Evolutionary conservation across 768 basidiomycete genomes (phyloP).

Genomic region (Arthromyces matolae): DNA sequence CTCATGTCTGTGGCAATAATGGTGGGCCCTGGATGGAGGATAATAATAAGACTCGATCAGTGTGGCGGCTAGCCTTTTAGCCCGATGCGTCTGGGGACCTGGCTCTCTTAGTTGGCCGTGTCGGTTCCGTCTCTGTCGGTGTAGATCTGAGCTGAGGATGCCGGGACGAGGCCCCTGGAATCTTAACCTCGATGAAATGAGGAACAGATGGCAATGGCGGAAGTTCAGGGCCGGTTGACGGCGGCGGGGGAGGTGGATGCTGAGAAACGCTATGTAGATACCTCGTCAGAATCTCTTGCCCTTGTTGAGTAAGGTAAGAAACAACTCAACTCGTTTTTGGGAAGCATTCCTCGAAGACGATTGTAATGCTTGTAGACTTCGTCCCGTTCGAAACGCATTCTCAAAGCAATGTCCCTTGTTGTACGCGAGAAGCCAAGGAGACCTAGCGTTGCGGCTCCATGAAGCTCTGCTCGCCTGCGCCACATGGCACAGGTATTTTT

Average conservation of each 20-base stretch:
- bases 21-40: too few relatives aligned
- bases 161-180: conserved; percentile 3
- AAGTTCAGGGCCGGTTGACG: conserved; percentile 3
- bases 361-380: conserved; percentile 33
- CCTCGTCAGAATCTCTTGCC: too few relatives aligned
- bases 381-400: conserved; percentile 36
- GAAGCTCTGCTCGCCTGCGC: conserved; percentile 47
- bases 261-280: not conserved
- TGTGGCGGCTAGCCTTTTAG: not conserved
- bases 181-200: not conserved
- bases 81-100: not conserved
- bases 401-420: conserved; percentile 37
- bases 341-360: conserved; percentile 8
- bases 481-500: conserved; percentile 40
- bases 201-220: conserved; percentile 7
- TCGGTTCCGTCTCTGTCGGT: not conserved
- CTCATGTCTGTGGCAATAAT: too few relatives aligned
- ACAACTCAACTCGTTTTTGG: conserved; percentile 12
- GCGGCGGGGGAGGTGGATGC: conserved; percentile 1
- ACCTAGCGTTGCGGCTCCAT: conserved; percentile 44
- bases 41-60: too few relatives aligned
- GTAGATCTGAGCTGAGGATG: not conserved
- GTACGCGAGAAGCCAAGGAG: conserved; percentile 41
- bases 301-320: too few relatives aligned
- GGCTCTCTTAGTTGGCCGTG: conserved; percentile 7